Evolutionary conservation across 1,284 basidiomycete species (phyloP), one percentile per base, ranked within the genome.

Genomic region (Dichomitus squalens): DNA sequence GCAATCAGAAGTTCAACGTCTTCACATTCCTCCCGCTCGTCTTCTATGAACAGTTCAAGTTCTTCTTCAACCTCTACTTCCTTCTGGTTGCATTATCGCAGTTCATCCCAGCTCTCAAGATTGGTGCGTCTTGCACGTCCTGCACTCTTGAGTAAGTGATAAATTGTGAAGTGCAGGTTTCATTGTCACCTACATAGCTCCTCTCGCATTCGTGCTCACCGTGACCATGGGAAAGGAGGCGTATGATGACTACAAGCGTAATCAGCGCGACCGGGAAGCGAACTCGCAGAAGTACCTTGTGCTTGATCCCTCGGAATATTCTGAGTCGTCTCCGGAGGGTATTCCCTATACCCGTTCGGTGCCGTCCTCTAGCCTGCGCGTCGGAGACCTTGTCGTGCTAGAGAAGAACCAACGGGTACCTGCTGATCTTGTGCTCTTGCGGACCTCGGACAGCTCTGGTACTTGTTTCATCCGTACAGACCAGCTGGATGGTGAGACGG

Each of bases 51-150:
- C 97, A 99, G 74, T 99, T 99, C 90, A 99, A 98, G 76, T 98
- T 97, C 81, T 99, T 99, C 81, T 99, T 98, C 88, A 99, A 99
- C 73, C 83, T 99, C 12, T 99, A 99, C 76, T 99, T 99, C 71
- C 85, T 99, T 4, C 87, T 98, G 12, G 97, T 99, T 14, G 96
- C 97, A 0, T 79, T 99, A 4, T 95, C 92, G 29, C 96, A 99
- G 72, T 98, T 99, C 68, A 80, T 99, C 8, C 97, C 96, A 4
- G 92, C 96, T 0, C 83, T 99, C 63, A 96, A 95, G 78, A 99
- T 98, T 59, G 95, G 93, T 92, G 54, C 51, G 84, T 77, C 21
- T 2, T 5, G 2, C 29, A 11, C 7, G 4, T 18, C 12, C 7
- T 12, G 29, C 14, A 29, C 16, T 1, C 20, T 14, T 34, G 4